These are phyloP conservation scores for Tillandsia leiboldiana DNA, from an alignment of 176 grass and related monocot genomes.

Conservation along the genomic window DNA sequence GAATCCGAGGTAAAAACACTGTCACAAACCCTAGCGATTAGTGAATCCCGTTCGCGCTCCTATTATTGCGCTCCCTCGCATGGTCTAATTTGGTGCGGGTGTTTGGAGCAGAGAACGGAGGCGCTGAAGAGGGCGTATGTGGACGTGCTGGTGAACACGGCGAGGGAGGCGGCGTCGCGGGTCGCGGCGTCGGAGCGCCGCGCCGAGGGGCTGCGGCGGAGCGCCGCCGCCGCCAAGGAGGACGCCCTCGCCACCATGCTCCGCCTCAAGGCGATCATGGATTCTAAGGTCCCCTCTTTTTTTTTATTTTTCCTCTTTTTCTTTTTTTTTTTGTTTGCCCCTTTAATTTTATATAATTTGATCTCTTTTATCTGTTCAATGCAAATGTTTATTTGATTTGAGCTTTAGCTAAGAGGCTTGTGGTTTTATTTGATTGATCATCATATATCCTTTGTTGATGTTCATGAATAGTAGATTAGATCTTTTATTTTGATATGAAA, in stretches of 20 bases:
- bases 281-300: slow-evolving; percentile 28
- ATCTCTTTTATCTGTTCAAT: too few relatives aligned
- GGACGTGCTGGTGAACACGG: slow-evolving; percentile 69
- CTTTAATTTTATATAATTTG: too few relatives aligned
- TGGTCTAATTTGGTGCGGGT: not conserved
- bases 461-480: too few relatives aligned
- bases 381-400: too few relatives aligned
- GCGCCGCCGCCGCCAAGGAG: slow-evolving; percentile 31
- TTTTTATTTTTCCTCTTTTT: not conserved
- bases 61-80: not conserved
- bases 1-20: slow-evolving; percentile 18
- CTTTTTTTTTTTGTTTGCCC: not conserved
- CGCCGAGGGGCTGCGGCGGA: slow-evolving; percentile 21
- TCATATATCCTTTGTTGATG: too few relatives aligned
- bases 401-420: too few relatives aligned
- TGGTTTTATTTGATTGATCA: too few relatives aligned
- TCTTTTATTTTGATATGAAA: too few relatives aligned
- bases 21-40: not conserved
- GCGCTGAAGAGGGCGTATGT: slow-evolving; percentile 55
- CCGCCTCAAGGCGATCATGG: slow-evolving; percentile 47
- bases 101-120: slow-evolving; percentile 28
- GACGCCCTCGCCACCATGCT: slow-evolving; percentile 43
- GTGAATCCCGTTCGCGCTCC: not conserved
- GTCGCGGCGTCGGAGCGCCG: slow-evolving; percentile 65
- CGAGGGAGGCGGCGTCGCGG: slow-evolving; percentile 74